These are phyloP conservation scores for Flaveria trinervia DNA, from an alignment of 129 eudicot species.

Conservation along the genomic window DNA sequence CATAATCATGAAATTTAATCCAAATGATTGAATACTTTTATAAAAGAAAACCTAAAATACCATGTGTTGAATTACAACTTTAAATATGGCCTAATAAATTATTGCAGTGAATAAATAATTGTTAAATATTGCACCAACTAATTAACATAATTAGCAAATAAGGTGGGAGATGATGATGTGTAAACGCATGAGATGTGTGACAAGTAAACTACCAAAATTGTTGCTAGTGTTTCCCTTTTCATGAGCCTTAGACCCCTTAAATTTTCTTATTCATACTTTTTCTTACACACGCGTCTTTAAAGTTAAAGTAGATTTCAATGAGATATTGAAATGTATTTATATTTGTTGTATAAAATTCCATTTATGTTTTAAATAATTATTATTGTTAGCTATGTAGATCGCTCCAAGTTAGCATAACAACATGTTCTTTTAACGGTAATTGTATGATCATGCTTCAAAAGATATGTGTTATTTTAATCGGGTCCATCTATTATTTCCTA, in stretches of 20 bases:
- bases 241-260: constrained; percentile 15
- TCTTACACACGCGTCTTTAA: not conserved
- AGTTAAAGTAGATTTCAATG: not conserved
- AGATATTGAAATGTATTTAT: no score
- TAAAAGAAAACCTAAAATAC: not conserved
- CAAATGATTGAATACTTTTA: not conserved
- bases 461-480: no score
- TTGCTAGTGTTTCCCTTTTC: constrained; percentile 19
- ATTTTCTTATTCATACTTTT: constrained; percentile 1
- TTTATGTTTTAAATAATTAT: no score
- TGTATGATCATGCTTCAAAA: no score
- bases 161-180: constrained; percentile 19
- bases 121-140: not conserved
- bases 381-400: no score
- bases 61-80: not conserved
- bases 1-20: not conserved
- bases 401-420: no score
- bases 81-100: not conserved
- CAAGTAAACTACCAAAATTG: constrained; percentile 26
- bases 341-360: no score
- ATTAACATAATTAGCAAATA: not conserved
- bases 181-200: constrained; percentile 29
- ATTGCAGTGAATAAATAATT: not conserved
- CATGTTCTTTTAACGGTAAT: no score
- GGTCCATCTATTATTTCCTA: no score